Evolutionary conservation across 2,329 filamentous ascomycete species (phyloP), one percentile per base, ranked within the genome.

Genomic region (Mollisia scopiformis): DNA sequence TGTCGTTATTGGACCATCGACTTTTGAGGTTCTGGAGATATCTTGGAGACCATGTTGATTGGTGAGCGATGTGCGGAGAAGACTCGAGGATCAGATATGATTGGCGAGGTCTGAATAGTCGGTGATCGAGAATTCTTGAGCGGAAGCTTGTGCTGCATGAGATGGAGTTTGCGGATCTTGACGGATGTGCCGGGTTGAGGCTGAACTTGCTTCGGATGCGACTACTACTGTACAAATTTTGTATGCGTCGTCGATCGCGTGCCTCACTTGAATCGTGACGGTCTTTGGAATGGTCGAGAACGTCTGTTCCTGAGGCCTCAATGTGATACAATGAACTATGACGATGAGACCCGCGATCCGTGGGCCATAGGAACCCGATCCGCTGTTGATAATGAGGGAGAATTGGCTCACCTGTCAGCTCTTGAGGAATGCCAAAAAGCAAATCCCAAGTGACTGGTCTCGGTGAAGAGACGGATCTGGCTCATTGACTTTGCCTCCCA

Each of bases 121-220:
- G 43, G 5, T 21, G 23, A 16, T 4, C 25, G 43, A 19, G 16
- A 7, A n/a, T n/a, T n/a, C n/a, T 43, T 43, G 11, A 4, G 43
- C 23, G 16, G 43, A 16, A 47, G 11, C 13, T 27, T 10, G 25
- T 13, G 11, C 21, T 25, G 43, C 8, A 33, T 23, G 33, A 7
- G 7, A 39, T 31, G 25, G 53, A 47, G 28, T 31, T 41, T 47
- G 47, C 55, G 47, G 47, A 58, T n/a, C 27, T 28, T 10, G 37
- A 31, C 46, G 37, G 35, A 57, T 25, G 37, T 53, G 37, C 55
- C 41, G 49, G 47, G n/a, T n/a, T 57, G 55, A 62, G 59, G 59
- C 59, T 62, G 59, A 62, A 57, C 35, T 19, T 13, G 25, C 10
- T 55, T 16, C 25, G 35, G 25, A 28, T 33, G 13, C 27, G 52